phyloP scores from a whole-genome alignment of 2,329 filamentous ascomycete genomes.

The Thelonectria rubi region DNA sequence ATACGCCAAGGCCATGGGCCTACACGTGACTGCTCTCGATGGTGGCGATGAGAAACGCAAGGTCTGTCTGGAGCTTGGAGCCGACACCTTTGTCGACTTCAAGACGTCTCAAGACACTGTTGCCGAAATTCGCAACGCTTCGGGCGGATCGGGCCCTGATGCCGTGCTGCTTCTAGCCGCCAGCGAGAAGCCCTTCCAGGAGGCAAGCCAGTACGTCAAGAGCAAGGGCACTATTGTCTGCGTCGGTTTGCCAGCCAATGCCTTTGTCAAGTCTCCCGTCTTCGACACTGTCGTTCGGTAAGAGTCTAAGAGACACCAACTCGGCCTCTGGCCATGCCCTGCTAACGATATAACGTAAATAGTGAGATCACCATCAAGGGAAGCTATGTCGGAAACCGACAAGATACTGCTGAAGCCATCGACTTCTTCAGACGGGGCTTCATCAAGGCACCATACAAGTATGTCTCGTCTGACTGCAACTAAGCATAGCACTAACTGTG shows the following conservation, averaged over 20 bases:
- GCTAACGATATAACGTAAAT: conserved; percentile 20
- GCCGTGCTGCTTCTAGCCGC: conserved; percentile 86
- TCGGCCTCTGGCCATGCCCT: accelerated
- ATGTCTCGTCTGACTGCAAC: accelerated
- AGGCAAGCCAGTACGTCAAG: conserved; percentile 85
- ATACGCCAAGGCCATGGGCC: conserved; percentile 88
- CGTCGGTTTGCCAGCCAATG: conserved; percentile 85
- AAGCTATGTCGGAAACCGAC: conserved; percentile 88
- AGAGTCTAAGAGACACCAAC: background rate
- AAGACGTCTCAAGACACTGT: conserved; percentile 76
- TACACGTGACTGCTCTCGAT: conserved; percentile 80
- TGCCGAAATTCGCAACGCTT: conserved; percentile 74
- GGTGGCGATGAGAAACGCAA: conserved; percentile 75
- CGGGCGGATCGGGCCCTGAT: conserved; percentile 81
- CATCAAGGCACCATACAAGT: conserved; percentile 84
- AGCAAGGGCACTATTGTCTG: conserved; percentile 81
- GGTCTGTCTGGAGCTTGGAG: conserved; percentile 75
- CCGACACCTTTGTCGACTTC: conserved; percentile 80
- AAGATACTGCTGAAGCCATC: conserved; percentile 84
- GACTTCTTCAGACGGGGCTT: conserved; percentile 84
- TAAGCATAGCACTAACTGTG: conserved; percentile 12
- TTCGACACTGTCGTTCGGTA: conserved; percentile 78
- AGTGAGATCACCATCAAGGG: conserved; percentile 89
- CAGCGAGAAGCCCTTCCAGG: conserved; percentile 89
- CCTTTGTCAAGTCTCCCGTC: conserved; percentile 81